A percentile compares a stretch with the other conserved stretches of the same genome.
Evolutionary conservation across 176 grass and related monocot species (phyloP).

Genomic region (Oryza meridionalis): DNA sequence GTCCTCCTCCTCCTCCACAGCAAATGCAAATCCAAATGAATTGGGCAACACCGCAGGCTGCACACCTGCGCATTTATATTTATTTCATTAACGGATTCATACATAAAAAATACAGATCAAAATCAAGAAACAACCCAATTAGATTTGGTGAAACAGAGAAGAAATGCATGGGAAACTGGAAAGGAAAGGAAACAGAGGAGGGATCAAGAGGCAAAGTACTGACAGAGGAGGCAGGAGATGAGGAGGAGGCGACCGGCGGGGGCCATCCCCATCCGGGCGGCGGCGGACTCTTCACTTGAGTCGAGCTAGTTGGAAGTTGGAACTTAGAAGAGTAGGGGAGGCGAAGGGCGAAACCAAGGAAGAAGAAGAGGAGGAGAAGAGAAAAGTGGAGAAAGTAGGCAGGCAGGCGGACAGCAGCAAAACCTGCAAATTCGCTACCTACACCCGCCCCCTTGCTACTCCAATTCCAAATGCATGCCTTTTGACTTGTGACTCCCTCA

Average conservation of each 20-base stretch:
- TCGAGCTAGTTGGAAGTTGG: too few relatives aligned
- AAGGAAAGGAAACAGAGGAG: neutral
- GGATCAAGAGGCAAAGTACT: slow-evolving; percentile 29
- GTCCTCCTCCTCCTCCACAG: slow-evolving; percentile 39
- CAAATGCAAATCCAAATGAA: slow-evolving; percentile 35
- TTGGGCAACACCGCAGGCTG: slow-evolving; percentile 30
- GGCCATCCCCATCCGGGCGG: slow-evolving; percentile 19
- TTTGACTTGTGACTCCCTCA: too few relatives aligned
- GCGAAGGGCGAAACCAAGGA: too few relatives aligned
- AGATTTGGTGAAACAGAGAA: neutral
- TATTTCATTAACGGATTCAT: neutral
- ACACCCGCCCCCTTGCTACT: neutral
- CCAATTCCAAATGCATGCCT: too few relatives aligned
- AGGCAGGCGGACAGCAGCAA: slow-evolving; percentile 25
- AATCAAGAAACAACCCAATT: neutral
- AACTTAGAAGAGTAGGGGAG: too few relatives aligned
- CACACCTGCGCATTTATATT: slow-evolving; percentile 52
- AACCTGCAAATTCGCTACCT: neutral
- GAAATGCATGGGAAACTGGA: neutral
- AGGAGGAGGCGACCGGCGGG: slow-evolving; percentile 44
- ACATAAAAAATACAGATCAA: slow-evolving; percentile 6
- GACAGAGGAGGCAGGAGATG: slow-evolving; percentile 48
- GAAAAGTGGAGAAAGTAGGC: slow-evolving; percentile 32
- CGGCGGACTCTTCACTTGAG: neutral
- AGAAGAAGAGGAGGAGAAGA: neutral